These are phyloP conservation scores for Kuraishia piskuri DNA, from an alignment of 805 yeast species.

Conservation along the genomic window DNA sequence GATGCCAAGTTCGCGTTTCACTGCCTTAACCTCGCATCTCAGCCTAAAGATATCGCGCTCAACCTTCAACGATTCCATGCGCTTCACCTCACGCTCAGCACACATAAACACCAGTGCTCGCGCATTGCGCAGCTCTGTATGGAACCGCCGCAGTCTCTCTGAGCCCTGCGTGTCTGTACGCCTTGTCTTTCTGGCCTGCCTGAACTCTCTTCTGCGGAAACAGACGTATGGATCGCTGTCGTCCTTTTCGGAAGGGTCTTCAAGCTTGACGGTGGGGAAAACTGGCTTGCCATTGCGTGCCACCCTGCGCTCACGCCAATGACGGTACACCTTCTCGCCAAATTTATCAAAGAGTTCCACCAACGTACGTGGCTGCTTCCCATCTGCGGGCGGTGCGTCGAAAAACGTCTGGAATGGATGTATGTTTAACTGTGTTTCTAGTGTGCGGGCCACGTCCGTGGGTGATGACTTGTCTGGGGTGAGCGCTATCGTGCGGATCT, in stretches of 20 bases:
- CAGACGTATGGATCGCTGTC: conserved; percentile 93
- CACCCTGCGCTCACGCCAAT: conserved; percentile 74
- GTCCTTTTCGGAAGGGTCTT: conserved; percentile 81
- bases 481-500: conserved; percentile 45
- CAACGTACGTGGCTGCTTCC: conserved; percentile 34
- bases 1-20: conserved; percentile 69
- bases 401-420: conserved; percentile 53
- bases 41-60: conserved; percentile 65
- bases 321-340: conserved; percentile 65
- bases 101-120: conserved; percentile 59
- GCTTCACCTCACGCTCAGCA: conserved; percentile 64
- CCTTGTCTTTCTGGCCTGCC: conserved; percentile 94
- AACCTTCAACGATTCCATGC: conserved; percentile 49
- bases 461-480: conserved; percentile 39
- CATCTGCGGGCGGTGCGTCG: conserved; percentile 35
- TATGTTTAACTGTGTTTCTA: conserved; percentile 47
- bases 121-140: conserved; percentile 71
- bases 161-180: conserved; percentile 88
- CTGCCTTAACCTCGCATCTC: conserved; percentile 60
- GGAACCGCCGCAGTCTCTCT: conserved; percentile 68
- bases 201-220: conserved; percentile 89
- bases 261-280: conserved; percentile 72
- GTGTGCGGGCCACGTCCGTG: conserved; percentile 44
- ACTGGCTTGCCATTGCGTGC: conserved; percentile 61
- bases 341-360: conserved; percentile 40